Conservation (phyloP, 306 rosid species). For the Quercus robur region DNA sequence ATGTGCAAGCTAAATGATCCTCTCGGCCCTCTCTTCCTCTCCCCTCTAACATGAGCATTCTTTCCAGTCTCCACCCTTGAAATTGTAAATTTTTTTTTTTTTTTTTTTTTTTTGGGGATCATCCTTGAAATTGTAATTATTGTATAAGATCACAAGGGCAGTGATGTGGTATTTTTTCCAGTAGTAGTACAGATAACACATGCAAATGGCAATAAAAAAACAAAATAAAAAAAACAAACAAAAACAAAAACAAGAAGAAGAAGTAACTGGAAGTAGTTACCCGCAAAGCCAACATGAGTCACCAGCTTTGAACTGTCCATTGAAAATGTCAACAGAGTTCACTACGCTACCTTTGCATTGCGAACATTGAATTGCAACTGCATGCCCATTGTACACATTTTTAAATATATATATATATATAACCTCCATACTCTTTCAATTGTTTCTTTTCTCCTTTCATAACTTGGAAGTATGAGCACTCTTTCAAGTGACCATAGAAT, state of each 20-base stretch:
- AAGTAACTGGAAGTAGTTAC: conserved; percentile 12
- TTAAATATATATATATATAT: background rate
- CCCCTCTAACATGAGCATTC: too few relatives aligned
- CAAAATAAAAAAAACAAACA: background rate
- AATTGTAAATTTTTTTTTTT: background rate
- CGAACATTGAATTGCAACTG: conserved; percentile 53
- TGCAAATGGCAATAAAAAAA: background rate
- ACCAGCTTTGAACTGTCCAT: conserved; percentile 53
- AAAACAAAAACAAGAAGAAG: background rate
- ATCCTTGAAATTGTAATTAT: background rate
- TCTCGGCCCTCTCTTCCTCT: background rate
- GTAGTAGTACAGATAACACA: background rate
- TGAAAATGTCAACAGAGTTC: conserved; percentile 46
- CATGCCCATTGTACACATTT: conserved; percentile 12
- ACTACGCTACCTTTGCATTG: conserved; percentile 57
- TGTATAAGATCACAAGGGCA: background rate
- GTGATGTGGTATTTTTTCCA: too few relatives aligned
- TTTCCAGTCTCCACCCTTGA: too few relatives aligned
- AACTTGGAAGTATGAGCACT: background rate
- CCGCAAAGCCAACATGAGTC: conserved; percentile 61
- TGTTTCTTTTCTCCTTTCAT: background rate
- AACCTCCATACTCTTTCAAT: background rate
- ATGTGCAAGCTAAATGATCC: background rate
- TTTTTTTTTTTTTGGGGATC: too few relatives aligned
- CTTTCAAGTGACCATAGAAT: background rate